Conservation (phyloP, 805 yeast species). For the Starmerella stigmatis region DNA sequence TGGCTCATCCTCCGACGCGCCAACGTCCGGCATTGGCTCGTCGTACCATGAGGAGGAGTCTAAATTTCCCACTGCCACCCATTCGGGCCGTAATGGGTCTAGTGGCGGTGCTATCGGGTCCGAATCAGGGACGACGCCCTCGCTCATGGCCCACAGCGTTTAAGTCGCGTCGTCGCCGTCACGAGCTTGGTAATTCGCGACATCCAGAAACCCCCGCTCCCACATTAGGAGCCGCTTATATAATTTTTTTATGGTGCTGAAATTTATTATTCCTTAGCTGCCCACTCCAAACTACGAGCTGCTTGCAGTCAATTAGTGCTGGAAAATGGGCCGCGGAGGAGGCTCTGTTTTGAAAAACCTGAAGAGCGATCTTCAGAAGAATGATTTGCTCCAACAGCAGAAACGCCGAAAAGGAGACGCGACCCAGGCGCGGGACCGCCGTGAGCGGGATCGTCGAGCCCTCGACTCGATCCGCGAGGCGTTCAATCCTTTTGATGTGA, state of each 20-base stretch:
- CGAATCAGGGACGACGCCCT: constrained; percentile 15
- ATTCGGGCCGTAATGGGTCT: constrained; percentile 5
- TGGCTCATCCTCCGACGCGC: too few relatives aligned
- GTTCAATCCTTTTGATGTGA: constrained; percentile 82
- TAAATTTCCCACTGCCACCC: constrained; percentile 4
- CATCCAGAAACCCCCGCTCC: not conserved
- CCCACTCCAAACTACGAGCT: too few relatives aligned
- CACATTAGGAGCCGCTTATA: not conserved
- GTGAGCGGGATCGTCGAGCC: constrained; percentile 33
- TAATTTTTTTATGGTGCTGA: constrained; percentile 3
- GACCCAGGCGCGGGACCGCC: constrained; percentile 41
- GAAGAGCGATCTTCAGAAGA: constrained; percentile 42
- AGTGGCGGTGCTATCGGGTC: constrained; percentile 10
- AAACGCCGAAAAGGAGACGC: constrained; percentile 17
- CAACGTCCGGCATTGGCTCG: too few relatives aligned
- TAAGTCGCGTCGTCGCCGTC: not conserved
- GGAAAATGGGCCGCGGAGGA: constrained; percentile 5
- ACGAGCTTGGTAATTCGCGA: not conserved
- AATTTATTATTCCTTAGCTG: not conserved
- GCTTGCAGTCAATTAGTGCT: not conserved
- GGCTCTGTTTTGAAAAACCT: constrained; percentile 26
- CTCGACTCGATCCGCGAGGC: constrained; percentile 60
- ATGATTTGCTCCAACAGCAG: constrained; percentile 39
- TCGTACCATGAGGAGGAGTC: too few relatives aligned
- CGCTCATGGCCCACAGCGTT: constrained; percentile 1